These are phyloP conservation scores for Capsella rubella DNA, from an alignment of 441 rosid species.

Conservation along the genomic window DNA sequence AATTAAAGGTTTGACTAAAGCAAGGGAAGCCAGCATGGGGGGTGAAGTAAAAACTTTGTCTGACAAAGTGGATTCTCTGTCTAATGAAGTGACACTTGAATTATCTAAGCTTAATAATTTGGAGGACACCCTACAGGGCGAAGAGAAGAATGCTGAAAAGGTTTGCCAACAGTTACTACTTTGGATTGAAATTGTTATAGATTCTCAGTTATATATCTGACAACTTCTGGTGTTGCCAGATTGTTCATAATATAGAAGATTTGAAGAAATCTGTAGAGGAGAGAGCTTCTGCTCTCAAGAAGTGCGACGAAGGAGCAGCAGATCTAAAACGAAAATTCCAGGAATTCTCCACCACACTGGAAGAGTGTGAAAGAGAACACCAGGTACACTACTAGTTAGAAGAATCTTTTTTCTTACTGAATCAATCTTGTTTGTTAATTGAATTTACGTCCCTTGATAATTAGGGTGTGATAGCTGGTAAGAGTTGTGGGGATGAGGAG, in stretches of 20 bases:
- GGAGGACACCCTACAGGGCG: conserved; percentile 78
- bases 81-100: conserved; percentile 76
- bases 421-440: conserved; percentile 24
- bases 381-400: conserved; percentile 56
- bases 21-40: conserved; percentile 91
- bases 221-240: conserved; percentile 51
- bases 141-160: conserved; percentile 76
- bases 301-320: conserved; percentile 84
- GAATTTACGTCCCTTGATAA: conserved; percentile 38
- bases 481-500: conserved; percentile 92
- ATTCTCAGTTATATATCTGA: conserved; percentile 29
- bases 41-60: conserved; percentile 82
- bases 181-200: background rate
- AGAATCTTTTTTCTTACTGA: background rate
- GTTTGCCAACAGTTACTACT: conserved; percentile 43
- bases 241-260: conserved; percentile 76
- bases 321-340: conserved; percentile 68
- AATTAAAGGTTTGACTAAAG: conserved; percentile 66
- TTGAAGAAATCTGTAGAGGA: conserved; percentile 76
- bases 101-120: conserved; percentile 69
- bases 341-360: conserved; percentile 76
- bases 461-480: conserved; percentile 95
- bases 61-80: conserved; percentile 73
- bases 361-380: conserved; percentile 82
- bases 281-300: conserved; percentile 70